A percentile compares a stretch with the other conserved stretches of the same genome.
Evolutionary conservation across 1,284 basidiomycete species (phyloP).

Genomic region (Schizopora paradoxa): DNA sequence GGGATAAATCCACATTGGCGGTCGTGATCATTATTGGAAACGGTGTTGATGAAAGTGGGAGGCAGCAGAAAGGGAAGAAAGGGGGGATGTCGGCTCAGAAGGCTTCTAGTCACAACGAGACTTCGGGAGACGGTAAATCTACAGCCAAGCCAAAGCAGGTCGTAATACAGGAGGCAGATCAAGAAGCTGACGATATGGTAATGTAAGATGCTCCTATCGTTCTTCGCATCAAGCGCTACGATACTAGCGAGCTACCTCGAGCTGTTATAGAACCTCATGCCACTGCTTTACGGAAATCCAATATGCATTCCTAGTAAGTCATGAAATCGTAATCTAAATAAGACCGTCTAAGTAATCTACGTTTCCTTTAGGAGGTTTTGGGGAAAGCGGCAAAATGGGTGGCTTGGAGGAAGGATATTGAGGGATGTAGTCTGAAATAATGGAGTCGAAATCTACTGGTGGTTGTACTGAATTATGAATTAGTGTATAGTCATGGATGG

Average conservation of each 20-base stretch:
- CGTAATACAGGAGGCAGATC: slow-evolving; percentile 33
- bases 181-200: slow-evolving; percentile 29
- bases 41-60: slow-evolving; percentile 39
- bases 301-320: not conserved
- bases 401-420: slow-evolving; percentile 21
- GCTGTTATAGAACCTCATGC: too few relatives aligned
- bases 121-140: slow-evolving; percentile 7
- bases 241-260: too few relatives aligned
- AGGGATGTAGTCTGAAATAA: slow-evolving; percentile 66
- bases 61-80: slow-evolving; percentile 23
- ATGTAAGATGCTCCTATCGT: not conserved
- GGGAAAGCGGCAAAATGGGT: slow-evolving; percentile 20
- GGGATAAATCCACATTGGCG: slow-evolving; percentile 62
- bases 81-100: slow-evolving; percentile 14
- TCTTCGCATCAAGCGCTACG: too few relatives aligned
- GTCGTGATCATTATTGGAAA: slow-evolving; percentile 58
- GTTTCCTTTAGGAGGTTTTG: slow-evolving; percentile 23
- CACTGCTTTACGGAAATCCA: not conserved
- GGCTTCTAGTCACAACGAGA: not conserved
- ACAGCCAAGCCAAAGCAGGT: slow-evolving; percentile 22
- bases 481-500: slow-evolving; percentile 9
- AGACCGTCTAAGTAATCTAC: slow-evolving; percentile 39
- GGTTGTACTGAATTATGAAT: slow-evolving; percentile 6
- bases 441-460: slow-evolving; percentile 54
- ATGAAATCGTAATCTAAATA: slow-evolving; percentile 25